Percentiles rank a stretch among this genome's conserved stretches.
phyloP scores from a whole-genome alignment of 345 rosid species.

The Boechera divaricarpa region DNA sequence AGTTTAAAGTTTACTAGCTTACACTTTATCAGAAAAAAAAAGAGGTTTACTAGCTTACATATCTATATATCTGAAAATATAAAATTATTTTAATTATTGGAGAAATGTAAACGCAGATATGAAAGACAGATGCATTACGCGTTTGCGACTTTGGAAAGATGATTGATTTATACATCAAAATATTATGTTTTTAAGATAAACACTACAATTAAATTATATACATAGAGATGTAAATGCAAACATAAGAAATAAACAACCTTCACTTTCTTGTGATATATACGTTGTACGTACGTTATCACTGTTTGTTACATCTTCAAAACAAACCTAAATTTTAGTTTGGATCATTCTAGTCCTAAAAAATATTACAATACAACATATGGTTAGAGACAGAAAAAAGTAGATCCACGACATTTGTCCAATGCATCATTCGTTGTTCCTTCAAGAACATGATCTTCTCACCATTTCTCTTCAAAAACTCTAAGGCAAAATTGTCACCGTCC shows the following conservation, averaged over 20 bases:
- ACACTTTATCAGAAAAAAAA: too few species aligned
- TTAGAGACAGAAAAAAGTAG: slow-evolving; percentile 48
- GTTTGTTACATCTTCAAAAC: neutral
- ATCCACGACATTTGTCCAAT: slow-evolving; percentile 53
- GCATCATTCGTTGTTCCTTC: slow-evolving; percentile 33
- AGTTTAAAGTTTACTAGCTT: neutral
- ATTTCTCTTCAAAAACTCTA: slow-evolving; percentile 44
- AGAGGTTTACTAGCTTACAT: too few species aligned
- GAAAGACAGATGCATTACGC: neutral
- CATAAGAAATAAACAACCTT: neutral
- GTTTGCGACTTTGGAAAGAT: neutral
- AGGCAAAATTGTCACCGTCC: neutral
- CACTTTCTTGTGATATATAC: neutral
- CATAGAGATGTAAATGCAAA: neutral
- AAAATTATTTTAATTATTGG: neutral
- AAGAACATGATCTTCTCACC: slow-evolving; percentile 35
- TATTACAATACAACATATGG: slow-evolving; percentile 41
- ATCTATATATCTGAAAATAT: neutral
- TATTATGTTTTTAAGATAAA: neutral
- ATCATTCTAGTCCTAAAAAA: slow-evolving; percentile 29
- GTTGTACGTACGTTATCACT: neutral
- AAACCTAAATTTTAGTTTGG: neutral
- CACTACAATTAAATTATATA: neutral
- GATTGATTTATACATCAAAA: neutral
- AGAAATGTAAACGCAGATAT: neutral